Conservation (phyloP, 2,329 filamentous ascomycete genomes). For the Colletotrichum lupini region DNA sequence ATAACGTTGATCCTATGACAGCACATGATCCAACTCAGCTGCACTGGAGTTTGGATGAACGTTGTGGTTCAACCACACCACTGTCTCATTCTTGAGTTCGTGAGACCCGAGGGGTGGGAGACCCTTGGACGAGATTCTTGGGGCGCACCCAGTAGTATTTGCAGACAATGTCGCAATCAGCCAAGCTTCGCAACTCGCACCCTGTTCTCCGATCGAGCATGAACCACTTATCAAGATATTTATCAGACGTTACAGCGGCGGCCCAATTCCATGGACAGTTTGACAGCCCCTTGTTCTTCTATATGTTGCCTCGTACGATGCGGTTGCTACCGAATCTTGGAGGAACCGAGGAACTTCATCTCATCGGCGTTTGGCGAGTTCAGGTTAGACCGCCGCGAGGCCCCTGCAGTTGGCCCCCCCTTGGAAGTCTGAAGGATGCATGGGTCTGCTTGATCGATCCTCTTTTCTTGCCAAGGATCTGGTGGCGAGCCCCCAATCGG, state of each 20-base stretch:
- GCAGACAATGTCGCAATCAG: neutral
- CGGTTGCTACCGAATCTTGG: neutral
- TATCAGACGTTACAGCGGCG: neutral
- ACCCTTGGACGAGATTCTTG: neutral
- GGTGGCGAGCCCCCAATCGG: neutral
- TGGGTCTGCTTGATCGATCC: conserved; percentile 4
- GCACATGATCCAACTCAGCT: neutral
- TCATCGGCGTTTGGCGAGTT: conserved; percentile 1
- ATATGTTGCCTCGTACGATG: conserved; percentile 26
- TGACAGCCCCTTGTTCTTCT: neutral
- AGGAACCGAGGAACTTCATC: neutral
- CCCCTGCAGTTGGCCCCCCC: neutral
- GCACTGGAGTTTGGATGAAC: conserved; percentile 4
- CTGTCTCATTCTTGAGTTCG: neutral
- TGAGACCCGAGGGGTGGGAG: neutral
- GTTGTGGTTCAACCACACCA: neutral
- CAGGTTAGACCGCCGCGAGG: conserved; percentile 22
- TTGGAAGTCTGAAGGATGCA: neutral
- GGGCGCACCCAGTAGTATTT: neutral
- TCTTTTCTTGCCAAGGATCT: conserved; percentile 15
- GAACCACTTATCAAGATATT: neutral
- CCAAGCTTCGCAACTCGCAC: neutral
- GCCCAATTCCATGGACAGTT: neutral
- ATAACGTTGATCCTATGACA: neutral
- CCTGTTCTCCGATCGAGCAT: neutral